Evolutionary conservation across 2,329 filamentous ascomycete genomes (phyloP).

Genomic region (Aspergillus sp.): DNA sequence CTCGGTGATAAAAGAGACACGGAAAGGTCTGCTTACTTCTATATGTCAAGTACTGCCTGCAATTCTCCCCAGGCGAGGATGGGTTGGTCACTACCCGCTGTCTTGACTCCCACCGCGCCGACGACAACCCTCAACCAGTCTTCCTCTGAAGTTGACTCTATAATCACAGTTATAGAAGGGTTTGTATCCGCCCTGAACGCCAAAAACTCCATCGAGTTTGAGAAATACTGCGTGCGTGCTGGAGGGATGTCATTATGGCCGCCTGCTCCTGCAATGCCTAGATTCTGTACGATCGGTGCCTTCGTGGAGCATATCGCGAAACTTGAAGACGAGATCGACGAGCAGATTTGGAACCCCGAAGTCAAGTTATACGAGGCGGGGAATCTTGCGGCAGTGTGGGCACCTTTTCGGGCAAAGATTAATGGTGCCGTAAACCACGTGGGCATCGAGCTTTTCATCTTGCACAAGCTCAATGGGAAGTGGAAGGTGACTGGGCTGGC

Average conservation of each 20-base stretch:
- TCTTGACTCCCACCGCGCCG: neutral
- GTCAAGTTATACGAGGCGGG: conserved; percentile 31
- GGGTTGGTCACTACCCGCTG: neutral
- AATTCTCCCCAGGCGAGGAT: neutral
- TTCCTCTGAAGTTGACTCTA: conserved; percentile 13
- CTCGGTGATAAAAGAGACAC: neutral
- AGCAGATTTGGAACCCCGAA: conserved; percentile 36
- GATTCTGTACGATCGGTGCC: conserved; percentile 37
- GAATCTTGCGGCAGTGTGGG: conserved; percentile 35
- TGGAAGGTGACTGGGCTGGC: conserved; percentile 39
- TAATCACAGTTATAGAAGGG: conserved; percentile 28
- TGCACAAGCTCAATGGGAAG: conserved; percentile 32
- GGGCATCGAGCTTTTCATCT: conserved; percentile 35
- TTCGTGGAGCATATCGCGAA: conserved; percentile 33
- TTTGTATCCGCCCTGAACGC: conserved; percentile 32
- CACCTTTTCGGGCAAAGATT: conserved; percentile 35
- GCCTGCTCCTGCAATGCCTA: conserved; percentile 27
- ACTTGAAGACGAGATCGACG: conserved; percentile 32
- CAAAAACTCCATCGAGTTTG: conserved; percentile 32
- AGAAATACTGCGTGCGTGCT: conserved; percentile 34
- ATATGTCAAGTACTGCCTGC: neutral
- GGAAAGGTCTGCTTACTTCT: neutral
- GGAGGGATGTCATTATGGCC: conserved; percentile 37
- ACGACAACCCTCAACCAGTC: neutral
- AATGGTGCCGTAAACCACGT: conserved; percentile 37